A percentile compares a stretch with the other conserved stretches of the same genome.
Evolutionary conservation across 495 filamentous ascomycete genomes (phyloP).

Genomic region (Penicillium tannophilum): DNA sequence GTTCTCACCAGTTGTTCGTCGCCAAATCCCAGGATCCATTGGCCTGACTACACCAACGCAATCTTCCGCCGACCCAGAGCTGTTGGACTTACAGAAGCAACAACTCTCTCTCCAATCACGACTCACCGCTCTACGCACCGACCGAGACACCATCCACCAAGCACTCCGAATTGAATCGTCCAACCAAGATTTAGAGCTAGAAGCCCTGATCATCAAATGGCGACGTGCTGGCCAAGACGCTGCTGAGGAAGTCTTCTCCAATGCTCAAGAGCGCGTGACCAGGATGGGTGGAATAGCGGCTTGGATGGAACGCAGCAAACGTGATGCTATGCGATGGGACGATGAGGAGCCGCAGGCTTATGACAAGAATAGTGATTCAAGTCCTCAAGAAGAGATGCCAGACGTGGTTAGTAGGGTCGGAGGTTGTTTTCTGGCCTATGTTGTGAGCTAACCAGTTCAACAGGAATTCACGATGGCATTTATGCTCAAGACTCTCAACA

Average conservation of each 20-base stretch:
- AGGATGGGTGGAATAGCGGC: constrained; percentile 60
- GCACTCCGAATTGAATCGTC: constrained; percentile 52
- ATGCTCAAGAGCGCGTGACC: constrained; percentile 43
- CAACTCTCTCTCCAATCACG: constrained; percentile 37
- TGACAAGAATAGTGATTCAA: neutral
- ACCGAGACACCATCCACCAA: constrained; percentile 53
- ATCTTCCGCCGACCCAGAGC: constrained; percentile 23
- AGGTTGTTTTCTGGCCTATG: neutral
- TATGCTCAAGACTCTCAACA: constrained; percentile 69
- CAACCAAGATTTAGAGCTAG: constrained; percentile 48
- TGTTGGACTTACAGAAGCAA: constrained; percentile 35
- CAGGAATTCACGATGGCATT: constrained; percentile 70
- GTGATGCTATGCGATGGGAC: constrained; percentile 37
- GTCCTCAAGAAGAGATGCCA: constrained; percentile 29
- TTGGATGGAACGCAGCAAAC: constrained; percentile 52
- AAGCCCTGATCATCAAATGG: constrained; percentile 52
- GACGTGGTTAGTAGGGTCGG: constrained; percentile 45
- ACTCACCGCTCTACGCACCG: constrained; percentile 34
- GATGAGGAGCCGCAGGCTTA: constrained; percentile 28
- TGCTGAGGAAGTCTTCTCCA: constrained; percentile 53
- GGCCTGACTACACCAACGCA: constrained; percentile 2
- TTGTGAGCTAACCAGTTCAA: constrained; percentile 2
- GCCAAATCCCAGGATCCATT: neutral
- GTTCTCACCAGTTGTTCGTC: neutral
- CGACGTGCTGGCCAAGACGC: constrained; percentile 46